These are phyloP conservation scores for Suillus tomentosus DNA, from an alignment of 768 basidiomycete species.

Conservation along the genomic window DNA sequence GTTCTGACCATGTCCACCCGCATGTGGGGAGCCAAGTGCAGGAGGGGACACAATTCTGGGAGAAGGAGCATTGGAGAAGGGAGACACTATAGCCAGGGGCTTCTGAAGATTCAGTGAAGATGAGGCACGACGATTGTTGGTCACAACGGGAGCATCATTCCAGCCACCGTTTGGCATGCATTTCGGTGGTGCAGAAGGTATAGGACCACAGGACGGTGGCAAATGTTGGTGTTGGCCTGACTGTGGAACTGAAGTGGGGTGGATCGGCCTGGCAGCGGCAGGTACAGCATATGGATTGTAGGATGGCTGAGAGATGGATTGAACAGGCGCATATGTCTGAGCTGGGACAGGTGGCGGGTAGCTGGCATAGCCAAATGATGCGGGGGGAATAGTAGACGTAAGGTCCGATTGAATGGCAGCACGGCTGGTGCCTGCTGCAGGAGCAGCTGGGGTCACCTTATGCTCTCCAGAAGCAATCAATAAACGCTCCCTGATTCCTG, in stretches of 20 bases:
- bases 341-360: constrained; percentile 20
- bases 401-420: constrained; percentile 30
- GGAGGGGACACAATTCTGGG: constrained; percentile 39
- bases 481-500: constrained; percentile 48
- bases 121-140: constrained; percentile 52
- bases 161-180: constrained; percentile 78
- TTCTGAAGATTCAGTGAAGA: constrained; percentile 50
- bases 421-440: constrained; percentile 34
- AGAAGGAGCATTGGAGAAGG: constrained; percentile 73
- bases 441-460: constrained; percentile 12
- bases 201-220: constrained; percentile 45
- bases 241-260: constrained; percentile 33
- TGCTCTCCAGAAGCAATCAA: constrained; percentile 39
- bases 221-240: constrained; percentile 41
- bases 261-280: constrained; percentile 26
- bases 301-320: constrained; percentile 18
- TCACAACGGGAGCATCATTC: constrained; percentile 81
- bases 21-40: constrained; percentile 49
- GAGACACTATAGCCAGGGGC: constrained; percentile 77
- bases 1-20: constrained; percentile 31
- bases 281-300: constrained; percentile 12
- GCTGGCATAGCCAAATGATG: constrained; percentile 6
- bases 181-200: constrained; percentile 54
- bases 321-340: constrained; percentile 37
- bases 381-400: constrained; percentile 15